Evolutionary conservation across 148 eudicot genomes (phyloP).

Genomic region (Rhododendron henanense): DNA sequence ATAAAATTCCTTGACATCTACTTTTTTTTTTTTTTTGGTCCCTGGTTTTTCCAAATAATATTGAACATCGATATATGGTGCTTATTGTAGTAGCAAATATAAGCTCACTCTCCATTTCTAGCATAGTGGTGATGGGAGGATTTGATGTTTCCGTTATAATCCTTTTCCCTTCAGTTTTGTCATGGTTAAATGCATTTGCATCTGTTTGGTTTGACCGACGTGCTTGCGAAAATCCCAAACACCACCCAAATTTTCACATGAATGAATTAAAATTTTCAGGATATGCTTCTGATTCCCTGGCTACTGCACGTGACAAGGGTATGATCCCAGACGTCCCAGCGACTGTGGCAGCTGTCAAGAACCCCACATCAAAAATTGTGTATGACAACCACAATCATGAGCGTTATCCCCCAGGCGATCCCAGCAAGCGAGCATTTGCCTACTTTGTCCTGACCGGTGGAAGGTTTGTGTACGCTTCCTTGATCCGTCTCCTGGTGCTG

Average conservation of each 20-base stretch:
- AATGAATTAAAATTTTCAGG: conserved; percentile 10
- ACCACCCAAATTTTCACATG: neutral
- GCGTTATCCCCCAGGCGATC: conserved; percentile 34
- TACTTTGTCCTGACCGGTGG: conserved; percentile 32
- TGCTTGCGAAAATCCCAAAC: conserved; percentile 2
- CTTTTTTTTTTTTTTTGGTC: neutral
- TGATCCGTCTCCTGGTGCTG: conserved; percentile 30
- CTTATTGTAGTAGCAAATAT: neutral
- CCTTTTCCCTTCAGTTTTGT: neutral
- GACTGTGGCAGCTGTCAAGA: conserved; percentile 28
- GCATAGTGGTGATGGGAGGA: neutral
- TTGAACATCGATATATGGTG: neutral
- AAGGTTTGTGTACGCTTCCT: conserved; percentile 32
- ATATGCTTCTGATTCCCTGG: conserved; percentile 20
- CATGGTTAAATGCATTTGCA: neutral
- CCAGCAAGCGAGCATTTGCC: conserved; percentile 30
- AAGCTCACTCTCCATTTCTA: neutral
- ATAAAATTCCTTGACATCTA: neutral
- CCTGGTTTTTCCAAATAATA: neutral
- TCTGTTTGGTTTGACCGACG: neutral
- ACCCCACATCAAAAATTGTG: conserved; percentile 25
- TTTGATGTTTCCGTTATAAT: neutral
- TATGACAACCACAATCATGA: conserved; percentile 30
- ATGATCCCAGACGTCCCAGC: conserved; percentile 14
- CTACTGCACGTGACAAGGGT: conserved; percentile 14